Evolutionary conservation across 805 yeast genomes (phyloP).

Genomic region (Nakazawaea wickerhamii): DNA sequence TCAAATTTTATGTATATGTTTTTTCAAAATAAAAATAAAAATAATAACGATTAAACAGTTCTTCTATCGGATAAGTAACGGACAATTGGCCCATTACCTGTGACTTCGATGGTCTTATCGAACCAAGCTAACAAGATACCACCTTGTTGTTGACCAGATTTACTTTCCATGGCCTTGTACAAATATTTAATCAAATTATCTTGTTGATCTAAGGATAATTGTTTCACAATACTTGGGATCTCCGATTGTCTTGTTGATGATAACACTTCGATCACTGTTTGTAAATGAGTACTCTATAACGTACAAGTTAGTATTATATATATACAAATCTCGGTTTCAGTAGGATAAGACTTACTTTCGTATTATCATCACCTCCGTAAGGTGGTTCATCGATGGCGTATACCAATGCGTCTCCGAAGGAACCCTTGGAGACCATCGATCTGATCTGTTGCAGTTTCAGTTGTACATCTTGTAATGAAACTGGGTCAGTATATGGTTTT

Average conservation of each 20-base stretch:
- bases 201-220: constrained; percentile 58
- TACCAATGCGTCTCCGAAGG: constrained; percentile 59
- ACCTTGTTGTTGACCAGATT: constrained; percentile 79
- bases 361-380: constrained; percentile 62
- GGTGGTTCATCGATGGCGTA: constrained; percentile 71
- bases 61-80: constrained; percentile 84
- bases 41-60: constrained; percentile 41
- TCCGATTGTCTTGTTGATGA: constrained; percentile 64
- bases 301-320: constrained; percentile 22
- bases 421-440: constrained; percentile 63
- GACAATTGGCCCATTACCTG: constrained; percentile 87
- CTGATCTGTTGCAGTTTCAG: constrained; percentile 54
- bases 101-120: constrained; percentile 76
- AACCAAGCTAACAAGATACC: constrained; percentile 87
- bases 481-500: constrained; percentile 46
- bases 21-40: neutral
- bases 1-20: neutral
- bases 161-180: constrained; percentile 77
- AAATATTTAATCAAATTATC: constrained; percentile 78
- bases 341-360: constrained; percentile 33
- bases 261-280: constrained; percentile 64
- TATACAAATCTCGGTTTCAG: too few species aligned
- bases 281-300: constrained; percentile 36
- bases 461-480: constrained; percentile 49
- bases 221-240: constrained; percentile 53